Conservation (phyloP, 768 basidiomycete species). For the Serendipita indica region DNA sequence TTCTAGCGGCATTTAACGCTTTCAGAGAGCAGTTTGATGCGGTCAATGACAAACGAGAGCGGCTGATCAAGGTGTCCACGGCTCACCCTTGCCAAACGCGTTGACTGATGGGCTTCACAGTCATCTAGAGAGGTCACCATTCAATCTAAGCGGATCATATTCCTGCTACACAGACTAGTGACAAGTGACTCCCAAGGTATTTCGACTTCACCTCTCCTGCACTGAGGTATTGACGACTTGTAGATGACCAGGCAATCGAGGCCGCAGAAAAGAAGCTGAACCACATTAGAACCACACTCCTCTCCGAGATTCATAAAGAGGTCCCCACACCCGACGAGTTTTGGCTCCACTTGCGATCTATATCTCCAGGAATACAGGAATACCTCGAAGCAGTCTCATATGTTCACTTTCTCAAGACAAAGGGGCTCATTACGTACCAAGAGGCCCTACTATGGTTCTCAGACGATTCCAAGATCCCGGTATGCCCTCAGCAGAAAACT, state of each 20-base stretch:
- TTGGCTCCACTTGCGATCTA: conserved; percentile 40
- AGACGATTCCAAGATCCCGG: conserved; percentile 46
- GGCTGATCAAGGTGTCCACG: conserved; percentile 64
- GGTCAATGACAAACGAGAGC: conserved; percentile 75
- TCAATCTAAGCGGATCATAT: conserved; percentile 86
- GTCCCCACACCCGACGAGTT: conserved; percentile 42
- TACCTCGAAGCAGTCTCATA: conserved; percentile 92
- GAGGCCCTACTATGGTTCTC: conserved; percentile 52
- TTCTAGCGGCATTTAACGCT: conserved; percentile 32
- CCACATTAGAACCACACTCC: conserved; percentile 32
- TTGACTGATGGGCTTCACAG: conserved; percentile 25
- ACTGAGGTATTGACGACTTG: background rate
- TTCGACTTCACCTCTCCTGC: background rate
- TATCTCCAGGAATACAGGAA: conserved; percentile 57
- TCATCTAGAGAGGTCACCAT: conserved; percentile 78
- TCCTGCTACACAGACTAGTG: conserved; percentile 51
- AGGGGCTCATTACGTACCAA: conserved; percentile 47
- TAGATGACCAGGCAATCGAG: conserved; percentile 9
- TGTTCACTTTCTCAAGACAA: conserved; percentile 64
- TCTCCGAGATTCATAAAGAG: conserved; percentile 45
- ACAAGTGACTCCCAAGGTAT: conserved; percentile 22
- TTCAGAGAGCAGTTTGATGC: conserved; percentile 68
- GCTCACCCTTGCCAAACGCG: background rate
- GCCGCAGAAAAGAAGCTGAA: conserved; percentile 14
- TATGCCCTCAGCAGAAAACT: conserved; percentile 25